Conservation (phyloP, 2,329 filamentous ascomycete species). For the Calonectria montana region DNA sequence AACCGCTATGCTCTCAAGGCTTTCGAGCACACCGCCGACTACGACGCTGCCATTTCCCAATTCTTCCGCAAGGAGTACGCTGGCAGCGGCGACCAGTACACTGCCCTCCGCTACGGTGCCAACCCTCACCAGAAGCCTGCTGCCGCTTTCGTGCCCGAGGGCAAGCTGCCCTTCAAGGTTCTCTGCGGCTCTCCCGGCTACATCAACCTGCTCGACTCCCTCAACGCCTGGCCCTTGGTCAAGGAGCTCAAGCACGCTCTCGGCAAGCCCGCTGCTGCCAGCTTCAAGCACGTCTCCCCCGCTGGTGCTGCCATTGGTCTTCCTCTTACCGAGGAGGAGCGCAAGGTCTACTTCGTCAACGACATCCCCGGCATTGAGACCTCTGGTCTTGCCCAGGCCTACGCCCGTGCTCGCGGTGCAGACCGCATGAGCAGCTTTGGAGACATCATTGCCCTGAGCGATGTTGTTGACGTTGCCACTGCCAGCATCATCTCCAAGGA, state of each 20-base stretch:
- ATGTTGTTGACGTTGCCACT: conserved; percentile 90
- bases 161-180: conserved; percentile 92
- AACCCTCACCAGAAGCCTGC: conserved; percentile 99
- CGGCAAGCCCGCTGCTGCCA: conserved; percentile 89
- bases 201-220: conserved; percentile 95
- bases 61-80: conserved; percentile 99
- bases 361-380: conserved; percentile 91
- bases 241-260: conserved; percentile 95
- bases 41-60: conserved; percentile 92
- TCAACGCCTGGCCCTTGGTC: conserved; percentile 97
- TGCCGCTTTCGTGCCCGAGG: conserved; percentile 80
- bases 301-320: conserved; percentile 95
- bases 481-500: conserved; percentile 98
- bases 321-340: conserved; percentile 86
- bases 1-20: conserved; percentile 96
- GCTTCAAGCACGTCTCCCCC: conserved; percentile 99
- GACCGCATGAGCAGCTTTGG: conserved; percentile 99
- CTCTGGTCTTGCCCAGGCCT: conserved; percentile 90
- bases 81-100: conserved; percentile 82
- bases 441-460: conserved; percentile 93
- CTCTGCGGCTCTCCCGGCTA: conserved; percentile 91
- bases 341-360: conserved; percentile 98
- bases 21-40: conserved; percentile 97
- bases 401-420: conserved; percentile 92
- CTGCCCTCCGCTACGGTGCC: conserved; percentile 91